A percentile compares a stretch with the other conserved stretches of the same genome.
Evolutionary conservation across 2,329 filamentous ascomycete genomes (phyloP).

Genomic region (Diaporthe amygdali): DNA sequence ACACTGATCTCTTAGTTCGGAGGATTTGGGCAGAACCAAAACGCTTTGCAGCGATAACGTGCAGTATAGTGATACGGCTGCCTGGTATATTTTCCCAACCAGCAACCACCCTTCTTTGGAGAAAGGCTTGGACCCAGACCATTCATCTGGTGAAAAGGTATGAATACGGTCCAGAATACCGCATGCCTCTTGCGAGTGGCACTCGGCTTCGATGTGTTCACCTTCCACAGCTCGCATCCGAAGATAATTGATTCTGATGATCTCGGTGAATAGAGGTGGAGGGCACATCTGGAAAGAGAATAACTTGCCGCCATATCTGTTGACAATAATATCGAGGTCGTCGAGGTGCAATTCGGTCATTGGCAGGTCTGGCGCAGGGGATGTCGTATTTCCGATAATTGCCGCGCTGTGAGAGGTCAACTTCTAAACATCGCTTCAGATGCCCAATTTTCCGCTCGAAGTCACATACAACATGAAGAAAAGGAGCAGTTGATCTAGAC

Average conservation of each 20-base stretch:
- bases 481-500: conserved; percentile 28
- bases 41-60: conserved; percentile 42
- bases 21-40: conserved; percentile 32
- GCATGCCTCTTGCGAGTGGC: conserved; percentile 28
- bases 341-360: conserved; percentile 32
- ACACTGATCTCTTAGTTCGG: conserved; percentile 21
- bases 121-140: conserved; percentile 34
- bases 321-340: conserved; percentile 32
- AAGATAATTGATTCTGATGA: conserved; percentile 42
- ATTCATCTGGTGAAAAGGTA: conserved; percentile 35
- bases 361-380: conserved; percentile 37
- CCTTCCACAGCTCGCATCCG: conserved; percentile 30
- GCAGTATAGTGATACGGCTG: conserved; percentile 41
- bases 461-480: conserved; percentile 33
- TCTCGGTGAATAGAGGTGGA: conserved; percentile 36
- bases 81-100: conserved; percentile 36
- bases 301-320: conserved; percentile 26
- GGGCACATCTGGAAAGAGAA: conserved; percentile 38
- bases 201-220: background rate
- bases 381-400: conserved; percentile 42
- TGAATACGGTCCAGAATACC: conserved; percentile 34
- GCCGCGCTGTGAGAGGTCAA: conserved; percentile 32
- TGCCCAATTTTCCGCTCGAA: too few species aligned
- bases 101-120: conserved; percentile 34
- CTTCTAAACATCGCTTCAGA: background rate